phyloP scores from a whole-genome alignment of 139 green algal genomes.

The Picochlorum sp. region DNA sequence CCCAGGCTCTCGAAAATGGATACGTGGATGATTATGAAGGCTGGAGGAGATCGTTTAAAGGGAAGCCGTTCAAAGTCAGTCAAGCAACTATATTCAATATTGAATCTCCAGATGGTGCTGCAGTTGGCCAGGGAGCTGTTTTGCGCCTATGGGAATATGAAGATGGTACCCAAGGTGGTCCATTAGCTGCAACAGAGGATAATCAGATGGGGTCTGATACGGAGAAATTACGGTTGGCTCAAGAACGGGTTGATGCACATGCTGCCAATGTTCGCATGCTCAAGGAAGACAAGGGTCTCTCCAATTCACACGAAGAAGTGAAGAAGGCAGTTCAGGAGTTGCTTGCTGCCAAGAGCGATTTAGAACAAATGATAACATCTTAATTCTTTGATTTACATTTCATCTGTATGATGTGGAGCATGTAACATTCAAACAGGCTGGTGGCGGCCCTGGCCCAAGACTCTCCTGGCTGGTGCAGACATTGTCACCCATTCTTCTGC shows the following conservation, averaged over 20 bases:
- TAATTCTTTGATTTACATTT: neutral
- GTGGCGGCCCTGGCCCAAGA: constrained; percentile 15
- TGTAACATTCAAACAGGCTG: neutral
- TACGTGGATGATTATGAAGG: constrained; percentile 2
- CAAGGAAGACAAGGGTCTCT: constrained; percentile 16
- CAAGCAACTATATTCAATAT: constrained; percentile 22
- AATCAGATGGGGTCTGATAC: too few species aligned
- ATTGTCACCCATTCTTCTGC: constrained; percentile 98
- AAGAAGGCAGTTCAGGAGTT: constrained; percentile 7
- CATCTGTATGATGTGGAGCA: neutral
- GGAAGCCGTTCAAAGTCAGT: neutral
- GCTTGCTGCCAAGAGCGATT: constrained; percentile 4
- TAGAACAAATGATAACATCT: neutral
- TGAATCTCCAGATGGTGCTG: constrained; percentile 4
- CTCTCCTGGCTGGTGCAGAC: constrained; percentile 38
- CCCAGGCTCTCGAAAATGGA: neutral
- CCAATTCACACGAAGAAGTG: constrained; percentile 11
- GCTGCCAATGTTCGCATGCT: constrained; percentile 1
- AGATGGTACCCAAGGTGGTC: constrained; percentile 18
- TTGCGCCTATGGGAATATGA: constrained; percentile 24
- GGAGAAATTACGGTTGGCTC: neutral
- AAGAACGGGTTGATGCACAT: neutral
- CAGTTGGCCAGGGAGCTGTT: constrained; percentile 19
- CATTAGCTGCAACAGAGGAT: neutral
- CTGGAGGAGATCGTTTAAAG: constrained; percentile 9